Evolutionary conservation across 345 rosid genomes (phyloP).

Genomic region (Murraya paniculata): DNA sequence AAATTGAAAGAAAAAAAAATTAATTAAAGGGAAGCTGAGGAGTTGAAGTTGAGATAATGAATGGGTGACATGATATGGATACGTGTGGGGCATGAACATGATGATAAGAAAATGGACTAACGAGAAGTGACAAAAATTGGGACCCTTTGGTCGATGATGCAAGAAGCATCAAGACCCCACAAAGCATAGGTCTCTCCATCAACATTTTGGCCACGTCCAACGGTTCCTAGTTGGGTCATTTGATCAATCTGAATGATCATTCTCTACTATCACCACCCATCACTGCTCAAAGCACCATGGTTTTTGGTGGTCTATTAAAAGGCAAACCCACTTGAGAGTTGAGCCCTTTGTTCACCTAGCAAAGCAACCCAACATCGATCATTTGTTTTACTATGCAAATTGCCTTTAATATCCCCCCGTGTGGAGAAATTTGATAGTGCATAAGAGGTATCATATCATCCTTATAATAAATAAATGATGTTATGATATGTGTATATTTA

Average conservation of each 20-base stretch:
- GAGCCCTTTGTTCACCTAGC: neutral
- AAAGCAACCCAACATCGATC: neutral
- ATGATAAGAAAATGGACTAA: constrained; percentile 19
- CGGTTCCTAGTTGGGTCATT: neutral
- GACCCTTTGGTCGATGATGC: constrained; percentile 29
- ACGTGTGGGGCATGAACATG: neutral
- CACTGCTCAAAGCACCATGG: neutral
- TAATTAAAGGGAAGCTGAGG: neutral
- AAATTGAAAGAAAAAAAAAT: neutral
- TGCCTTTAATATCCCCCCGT: neutral
- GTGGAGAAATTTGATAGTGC: too few species aligned
- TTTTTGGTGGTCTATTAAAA: neutral
- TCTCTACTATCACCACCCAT: neutral
- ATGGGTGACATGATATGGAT: constrained; percentile 10
- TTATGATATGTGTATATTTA: too few species aligned
- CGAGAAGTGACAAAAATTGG: constrained; percentile 32
- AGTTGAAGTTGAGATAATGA: neutral
- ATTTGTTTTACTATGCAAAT: neutral
- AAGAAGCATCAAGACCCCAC: constrained; percentile 31
- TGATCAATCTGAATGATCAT: neutral
- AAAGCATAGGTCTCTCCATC: neutral
- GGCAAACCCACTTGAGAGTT: neutral
- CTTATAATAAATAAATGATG: fast-evolving
- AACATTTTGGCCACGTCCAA: constrained; percentile 16
- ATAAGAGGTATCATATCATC: too few species aligned